Percentiles rank a stretch among this genome's conserved stretches.
phyloP scores from a whole-genome alignment of 1,139 yeast genomes.

The Zhuliangozyma parablackwelliae region DNA sequence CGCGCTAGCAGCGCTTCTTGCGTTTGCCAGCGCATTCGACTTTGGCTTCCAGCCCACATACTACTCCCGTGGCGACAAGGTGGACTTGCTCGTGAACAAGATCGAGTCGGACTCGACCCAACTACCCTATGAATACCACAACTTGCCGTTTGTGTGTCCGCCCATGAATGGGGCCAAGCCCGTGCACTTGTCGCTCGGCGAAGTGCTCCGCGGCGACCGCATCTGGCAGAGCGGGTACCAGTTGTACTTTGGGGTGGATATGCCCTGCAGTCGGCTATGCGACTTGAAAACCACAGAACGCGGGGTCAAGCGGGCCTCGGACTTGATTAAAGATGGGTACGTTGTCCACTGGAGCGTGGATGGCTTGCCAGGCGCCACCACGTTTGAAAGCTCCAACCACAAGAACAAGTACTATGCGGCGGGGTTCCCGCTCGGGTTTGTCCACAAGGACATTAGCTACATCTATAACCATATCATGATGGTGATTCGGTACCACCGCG shows the following conservation, averaged over 20 bases:
- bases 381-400: constrained; percentile 61
- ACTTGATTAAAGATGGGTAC: constrained; percentile 64
- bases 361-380: constrained; percentile 86
- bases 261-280: constrained; percentile 64
- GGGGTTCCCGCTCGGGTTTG: constrained; percentile 82
- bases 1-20: background rate
- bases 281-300: constrained; percentile 50
- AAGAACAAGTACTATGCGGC: constrained; percentile 71
- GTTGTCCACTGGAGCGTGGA: constrained; percentile 83
- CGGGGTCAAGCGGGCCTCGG: constrained; percentile 54
- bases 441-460: constrained; percentile 51
- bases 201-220: constrained; percentile 77
- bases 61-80: constrained; percentile 52
- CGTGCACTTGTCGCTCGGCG: constrained; percentile 67
- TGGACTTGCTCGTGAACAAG: constrained; percentile 71
- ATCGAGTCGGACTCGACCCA: constrained; percentile 74
- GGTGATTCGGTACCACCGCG: constrained; percentile 70
- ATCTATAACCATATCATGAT: constrained; percentile 78
- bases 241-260: constrained; percentile 57
- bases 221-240: constrained; percentile 71
- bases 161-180: constrained; percentile 53
- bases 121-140: constrained; percentile 74
- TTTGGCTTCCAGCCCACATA: constrained; percentile 22
- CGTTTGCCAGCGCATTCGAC: constrained; percentile 8
- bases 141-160: constrained; percentile 78